Evolutionary conservation across 768 basidiomycete species (phyloP).

Genomic region (Royoungia palumana): DNA sequence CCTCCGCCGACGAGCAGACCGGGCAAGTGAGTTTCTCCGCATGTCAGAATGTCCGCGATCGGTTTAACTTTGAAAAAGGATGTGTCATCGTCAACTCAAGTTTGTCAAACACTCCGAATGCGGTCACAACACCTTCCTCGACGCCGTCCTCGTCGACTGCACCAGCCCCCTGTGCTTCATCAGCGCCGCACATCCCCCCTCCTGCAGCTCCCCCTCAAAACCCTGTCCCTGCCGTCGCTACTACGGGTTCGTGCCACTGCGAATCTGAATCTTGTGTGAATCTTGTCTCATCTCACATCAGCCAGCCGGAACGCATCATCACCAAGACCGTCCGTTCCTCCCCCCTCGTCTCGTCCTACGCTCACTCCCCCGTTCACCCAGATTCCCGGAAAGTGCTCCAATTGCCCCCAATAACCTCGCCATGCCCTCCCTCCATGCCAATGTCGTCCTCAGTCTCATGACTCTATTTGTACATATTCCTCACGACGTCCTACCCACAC

Average conservation of each 20-base stretch:
- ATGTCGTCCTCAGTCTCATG: too few relatives aligned
- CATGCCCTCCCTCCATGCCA: too few relatives aligned
- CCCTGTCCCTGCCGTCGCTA: constrained; percentile 55
- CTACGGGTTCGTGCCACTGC: constrained; percentile 39
- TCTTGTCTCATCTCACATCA: constrained; percentile 17
- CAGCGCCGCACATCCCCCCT: constrained; percentile 47
- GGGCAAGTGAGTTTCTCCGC: constrained; percentile 15
- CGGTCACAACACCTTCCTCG: constrained; percentile 49
- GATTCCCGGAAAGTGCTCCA: constrained; percentile 39
- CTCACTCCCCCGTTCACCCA: constrained; percentile 19
- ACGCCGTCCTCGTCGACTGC: constrained; percentile 54
- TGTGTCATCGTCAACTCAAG: constrained; percentile 65
- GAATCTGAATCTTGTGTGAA: not conserved
- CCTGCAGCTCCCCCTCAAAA: constrained; percentile 37
- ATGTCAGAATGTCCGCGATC: not conserved
- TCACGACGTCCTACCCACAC: constrained; percentile 1
- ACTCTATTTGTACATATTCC: constrained; percentile 13
- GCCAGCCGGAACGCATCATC: constrained; percentile 54
- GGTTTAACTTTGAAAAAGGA: constrained; percentile 25
- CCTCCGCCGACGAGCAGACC: constrained; percentile 48
- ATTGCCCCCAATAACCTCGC: constrained; percentile 27
- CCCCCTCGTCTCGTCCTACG: constrained; percentile 7
- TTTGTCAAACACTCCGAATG: constrained; percentile 51
- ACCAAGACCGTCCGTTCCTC: constrained; percentile 40
- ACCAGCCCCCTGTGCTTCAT: constrained; percentile 38